Conservation (phyloP, 2,329 filamentous ascomycete genomes). For the Xylariomycetidae sp. region DNA sequence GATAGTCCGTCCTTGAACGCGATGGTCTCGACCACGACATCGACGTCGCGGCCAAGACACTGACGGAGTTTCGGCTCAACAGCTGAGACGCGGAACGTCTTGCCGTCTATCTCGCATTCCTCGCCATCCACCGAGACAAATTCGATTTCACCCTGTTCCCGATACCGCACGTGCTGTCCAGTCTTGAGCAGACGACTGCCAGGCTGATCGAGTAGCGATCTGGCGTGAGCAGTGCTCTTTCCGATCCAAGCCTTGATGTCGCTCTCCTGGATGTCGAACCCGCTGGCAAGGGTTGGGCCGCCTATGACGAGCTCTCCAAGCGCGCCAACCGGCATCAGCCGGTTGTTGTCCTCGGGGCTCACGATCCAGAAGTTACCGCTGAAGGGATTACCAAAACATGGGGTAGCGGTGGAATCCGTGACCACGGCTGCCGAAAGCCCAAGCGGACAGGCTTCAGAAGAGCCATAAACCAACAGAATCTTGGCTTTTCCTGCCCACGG, state of each 20-base stretch:
- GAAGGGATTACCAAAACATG: conserved; percentile 43
- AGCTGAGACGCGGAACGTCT: conserved; percentile 35
- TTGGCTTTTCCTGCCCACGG: conserved; percentile 42
- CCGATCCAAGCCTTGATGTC: conserved; percentile 19
- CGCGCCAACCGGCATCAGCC: conserved; percentile 48
- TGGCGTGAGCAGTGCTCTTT: conserved; percentile 14
- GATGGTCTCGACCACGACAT: conserved; percentile 45
- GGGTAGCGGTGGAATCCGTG: conserved; percentile 29
- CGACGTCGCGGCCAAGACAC: conserved; percentile 40
- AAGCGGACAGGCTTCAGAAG: conserved; percentile 46
- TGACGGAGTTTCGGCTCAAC: conserved; percentile 44
- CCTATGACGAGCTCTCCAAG: conserved; percentile 58
- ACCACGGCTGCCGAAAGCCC: conserved; percentile 46
- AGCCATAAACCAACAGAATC: conserved; percentile 47
- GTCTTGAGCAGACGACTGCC: conserved; percentile 39
- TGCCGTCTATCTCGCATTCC: conserved; percentile 35
- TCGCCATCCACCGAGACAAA: conserved; percentile 41
- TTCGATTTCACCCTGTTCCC: conserved; percentile 43
- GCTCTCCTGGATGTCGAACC: conserved; percentile 29
- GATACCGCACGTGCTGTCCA: conserved; percentile 45
- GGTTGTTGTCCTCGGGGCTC: conserved; percentile 45
- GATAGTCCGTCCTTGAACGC: conserved; percentile 37
- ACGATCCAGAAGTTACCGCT: conserved; percentile 48
- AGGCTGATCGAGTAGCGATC: conserved; percentile 17
- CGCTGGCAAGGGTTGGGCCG: conserved; percentile 44